These are phyloP conservation scores for Medicago arabica DNA, from an alignment of 306 rosid genomes.

Conservation along the genomic window DNA sequence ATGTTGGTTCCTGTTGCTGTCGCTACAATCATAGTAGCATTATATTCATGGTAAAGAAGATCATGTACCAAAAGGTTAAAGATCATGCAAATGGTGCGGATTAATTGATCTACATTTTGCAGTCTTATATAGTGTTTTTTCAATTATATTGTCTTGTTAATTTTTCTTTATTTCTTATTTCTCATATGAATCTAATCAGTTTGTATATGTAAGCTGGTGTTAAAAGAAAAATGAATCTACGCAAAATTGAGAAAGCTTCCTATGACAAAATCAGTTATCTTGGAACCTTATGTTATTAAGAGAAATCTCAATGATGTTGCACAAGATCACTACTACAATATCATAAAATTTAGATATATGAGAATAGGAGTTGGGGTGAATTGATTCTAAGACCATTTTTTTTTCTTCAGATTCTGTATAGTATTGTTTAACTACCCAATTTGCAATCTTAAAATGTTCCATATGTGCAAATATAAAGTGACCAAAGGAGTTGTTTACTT, in stretches of 20 bases:
- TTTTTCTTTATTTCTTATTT: neutral
- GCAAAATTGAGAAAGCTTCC: conserved; percentile 6
- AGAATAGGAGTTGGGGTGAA: neutral
- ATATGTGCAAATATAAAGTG: too few species aligned
- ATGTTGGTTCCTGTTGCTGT: conserved; percentile 38
- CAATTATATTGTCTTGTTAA: conserved; percentile 18
- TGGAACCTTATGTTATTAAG: neutral
- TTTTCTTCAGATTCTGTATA: too few species aligned
- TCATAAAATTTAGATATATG: neutral
- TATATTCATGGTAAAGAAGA: conserved; percentile 35
- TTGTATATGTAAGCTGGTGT: conserved; percentile 12
- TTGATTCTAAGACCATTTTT: neutral
- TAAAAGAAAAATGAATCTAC: neutral
- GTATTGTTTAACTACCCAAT: too few species aligned
- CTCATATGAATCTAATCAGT: conserved; percentile 14
- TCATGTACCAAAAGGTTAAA: conserved; percentile 21
- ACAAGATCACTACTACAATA: neutral
- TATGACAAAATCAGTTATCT: neutral
- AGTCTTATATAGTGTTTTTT: conserved; percentile 33
- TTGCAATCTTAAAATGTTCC: too few species aligned
- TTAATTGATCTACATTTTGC: conserved; percentile 42
- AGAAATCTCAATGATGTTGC: neutral
- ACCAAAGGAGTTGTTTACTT: too few species aligned
- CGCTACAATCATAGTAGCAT: conserved; percentile 17
- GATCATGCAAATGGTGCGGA: conserved; percentile 18